Evolutionary conservation across 2,329 filamentous ascomycete species (phyloP).

Genomic region (Rhynchosporium agropyri): DNA sequence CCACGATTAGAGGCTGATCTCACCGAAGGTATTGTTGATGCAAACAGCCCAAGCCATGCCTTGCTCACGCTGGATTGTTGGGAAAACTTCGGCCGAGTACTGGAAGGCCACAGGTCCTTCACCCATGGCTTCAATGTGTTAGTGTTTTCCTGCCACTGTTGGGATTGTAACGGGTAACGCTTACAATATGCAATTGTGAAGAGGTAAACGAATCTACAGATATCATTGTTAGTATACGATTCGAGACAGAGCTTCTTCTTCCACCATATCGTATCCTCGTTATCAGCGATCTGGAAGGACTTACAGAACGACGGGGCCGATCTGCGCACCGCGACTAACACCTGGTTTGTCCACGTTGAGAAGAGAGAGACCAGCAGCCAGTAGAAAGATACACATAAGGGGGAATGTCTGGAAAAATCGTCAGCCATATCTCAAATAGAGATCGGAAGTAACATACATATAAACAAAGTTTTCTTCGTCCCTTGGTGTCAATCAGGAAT

Average conservation of each 20-base stretch:
- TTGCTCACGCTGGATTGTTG: constrained; percentile 62
- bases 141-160: background rate
- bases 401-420: constrained; percentile 54
- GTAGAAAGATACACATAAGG: constrained; percentile 62
- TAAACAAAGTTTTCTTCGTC: constrained; percentile 57
- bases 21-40: constrained; percentile 65
- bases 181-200: constrained; percentile 63
- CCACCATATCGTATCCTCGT: constrained; percentile 49
- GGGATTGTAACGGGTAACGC: background rate
- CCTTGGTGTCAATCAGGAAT: constrained; percentile 64
- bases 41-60: constrained; percentile 65
- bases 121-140: constrained; percentile 48
- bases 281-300: constrained; percentile 55
- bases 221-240: background rate
- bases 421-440: constrained; percentile 53
- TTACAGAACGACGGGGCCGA: constrained; percentile 60
- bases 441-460: constrained; percentile 50
- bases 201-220: constrained; percentile 66
- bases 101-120: constrained; percentile 63
- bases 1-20: constrained; percentile 53
- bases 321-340: constrained; percentile 49
- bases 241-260: too few relatives aligned
- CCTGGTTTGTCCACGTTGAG: constrained; percentile 49
- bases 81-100: constrained; percentile 64
- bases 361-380: constrained; percentile 39